Conservation (phyloP, 352 stramenopile species). For the Globisporangium emineosum region DNA sequence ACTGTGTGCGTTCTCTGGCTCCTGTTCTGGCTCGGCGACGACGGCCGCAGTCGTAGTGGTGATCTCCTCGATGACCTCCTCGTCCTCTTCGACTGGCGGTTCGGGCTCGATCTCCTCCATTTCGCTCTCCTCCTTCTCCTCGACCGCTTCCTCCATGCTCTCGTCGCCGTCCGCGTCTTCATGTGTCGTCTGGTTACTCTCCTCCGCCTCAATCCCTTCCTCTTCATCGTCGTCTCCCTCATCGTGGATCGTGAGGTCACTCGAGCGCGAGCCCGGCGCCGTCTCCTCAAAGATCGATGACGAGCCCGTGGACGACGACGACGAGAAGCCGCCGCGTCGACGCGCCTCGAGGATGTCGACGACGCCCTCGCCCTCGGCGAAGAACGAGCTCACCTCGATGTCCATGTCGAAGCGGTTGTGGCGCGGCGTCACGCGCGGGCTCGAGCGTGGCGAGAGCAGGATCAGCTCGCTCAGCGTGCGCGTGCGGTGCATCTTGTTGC, state of each 20-base stretch:
- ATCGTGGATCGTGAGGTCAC: slow-evolving; percentile 18
- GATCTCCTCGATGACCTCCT: slow-evolving; percentile 18
- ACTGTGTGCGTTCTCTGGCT: slow-evolving; percentile 28
- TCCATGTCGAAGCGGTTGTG: slow-evolving; percentile 83
- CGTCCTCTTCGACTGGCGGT: slow-evolving; percentile 6
- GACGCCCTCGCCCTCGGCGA: slow-evolving; percentile 64
- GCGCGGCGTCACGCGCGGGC: slow-evolving; percentile 46
- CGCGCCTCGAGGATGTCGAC: slow-evolving; percentile 56
- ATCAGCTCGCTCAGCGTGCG: slow-evolving; percentile 76
- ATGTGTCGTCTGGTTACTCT: slow-evolving; percentile 18
- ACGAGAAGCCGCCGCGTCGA: slow-evolving; percentile 7
- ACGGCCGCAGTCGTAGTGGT: background rate
- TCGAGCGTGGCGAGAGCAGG: slow-evolving; percentile 62
- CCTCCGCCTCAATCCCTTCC: background rate
- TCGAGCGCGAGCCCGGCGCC: slow-evolving; percentile 15
- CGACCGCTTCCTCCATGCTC: background rate
- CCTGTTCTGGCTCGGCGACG: slow-evolving; percentile 21
- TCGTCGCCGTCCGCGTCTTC: slow-evolving; percentile 16
- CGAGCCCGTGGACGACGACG: slow-evolving; percentile 3
- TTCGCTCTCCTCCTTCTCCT: slow-evolving; percentile 16
- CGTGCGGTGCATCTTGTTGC: slow-evolving; percentile 85
- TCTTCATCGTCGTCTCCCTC: slow-evolving; percentile 30
- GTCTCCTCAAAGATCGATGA: slow-evolving; percentile 22
- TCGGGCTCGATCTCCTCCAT: slow-evolving; percentile 21
- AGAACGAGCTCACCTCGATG: slow-evolving; percentile 72